Evolutionary conservation across 1,284 basidiomycete genomes (phyloP), one percentile per base, ranked within the genome.

Genomic region (Moesziomyces parantarcticus): DNA sequence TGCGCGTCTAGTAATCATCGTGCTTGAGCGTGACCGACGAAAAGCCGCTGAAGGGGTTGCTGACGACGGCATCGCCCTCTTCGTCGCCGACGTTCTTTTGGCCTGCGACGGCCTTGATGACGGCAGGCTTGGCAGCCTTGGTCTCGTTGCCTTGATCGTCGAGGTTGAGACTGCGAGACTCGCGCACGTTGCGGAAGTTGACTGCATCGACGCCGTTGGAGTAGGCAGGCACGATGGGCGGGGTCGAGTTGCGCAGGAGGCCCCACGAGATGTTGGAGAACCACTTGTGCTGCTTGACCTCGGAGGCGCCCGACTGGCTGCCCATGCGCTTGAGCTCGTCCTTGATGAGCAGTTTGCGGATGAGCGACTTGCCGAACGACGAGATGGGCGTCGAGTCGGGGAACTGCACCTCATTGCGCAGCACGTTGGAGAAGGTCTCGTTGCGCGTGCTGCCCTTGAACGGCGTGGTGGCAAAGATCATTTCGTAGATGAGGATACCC

Each of bases 211-310:
- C 61, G 21, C 92, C 93, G 79, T 92, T 93, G 49, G 91, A 92
- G 73, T 88, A 88, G 47, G 90, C 88, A 41, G 93, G 94, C 34
- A 94, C 88, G 80, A 96, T 96, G 89, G 94, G 96, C 58, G 96
- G 97, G 79, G 90, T 91, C 80, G 90, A 91, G 86, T 99, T 92
- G 75, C 97, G 89, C 83, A 99, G 85, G 69, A 99, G 87, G 25
- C 96, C 97, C 97, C 96, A 99, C 85, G 93, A 96, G 83, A 97
- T 90, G 81, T 92, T 92, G 26, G 88, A 87, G 86, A 99, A 99
- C 97, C 97, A 99, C 85, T 94, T 97, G 88, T 98, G 95, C 77
- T 93, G 91, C 87, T 99, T 99, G 79, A 99, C 94, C 85, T 99
- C 97, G 78, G 93, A 95, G 47, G 97, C 97, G 41, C 97, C 97